These are phyloP conservation scores for Trichoderma harzianum DNA, from an alignment of 2,329 filamentous ascomycete genomes.

Conservation along the genomic window DNA sequence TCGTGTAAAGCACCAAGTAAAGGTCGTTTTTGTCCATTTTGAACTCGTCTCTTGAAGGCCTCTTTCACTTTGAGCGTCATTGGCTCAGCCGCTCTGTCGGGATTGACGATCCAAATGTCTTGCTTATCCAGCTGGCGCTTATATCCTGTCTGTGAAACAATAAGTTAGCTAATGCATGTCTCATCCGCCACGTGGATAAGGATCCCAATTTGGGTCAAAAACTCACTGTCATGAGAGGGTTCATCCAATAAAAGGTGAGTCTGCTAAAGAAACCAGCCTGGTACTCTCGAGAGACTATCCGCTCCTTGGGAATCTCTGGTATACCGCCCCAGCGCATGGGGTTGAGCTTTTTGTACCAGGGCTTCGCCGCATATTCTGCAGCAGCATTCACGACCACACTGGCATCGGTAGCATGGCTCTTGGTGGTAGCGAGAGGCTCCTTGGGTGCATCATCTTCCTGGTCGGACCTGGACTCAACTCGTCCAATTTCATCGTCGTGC, in stretches of 20 bases:
- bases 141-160: slow-evolving; percentile 65
- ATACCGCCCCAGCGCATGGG: slow-evolving; percentile 58
- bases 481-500: slow-evolving; percentile 4
- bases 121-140: slow-evolving; percentile 75
- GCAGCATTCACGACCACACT: slow-evolving; percentile 44
- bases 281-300: slow-evolving; percentile 62
- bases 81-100: slow-evolving; percentile 67
- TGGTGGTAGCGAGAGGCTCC: slow-evolving; percentile 29
- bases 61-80: slow-evolving; percentile 64
- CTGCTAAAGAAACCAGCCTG: slow-evolving; percentile 70
- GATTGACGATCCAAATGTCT: slow-evolving; percentile 89
- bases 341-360: slow-evolving; percentile 63
- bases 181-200: neutral
- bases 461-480: slow-evolving; percentile 7
- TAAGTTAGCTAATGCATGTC: neutral
- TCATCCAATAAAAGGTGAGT: slow-evolving; percentile 87
- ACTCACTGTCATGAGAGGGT: slow-evolving; percentile 74
- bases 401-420: slow-evolving; percentile 53
- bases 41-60: slow-evolving; percentile 66
- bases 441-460: slow-evolving; percentile 4
- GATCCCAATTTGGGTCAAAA: neutral
- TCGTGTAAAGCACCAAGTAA: slow-evolving; percentile 81
- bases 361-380: slow-evolving; percentile 40
- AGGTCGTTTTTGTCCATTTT: slow-evolving; percentile 67
- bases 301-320: slow-evolving; percentile 54